phyloP scores from a whole-genome alignment of 805 yeast genomes.

The Grigorovia humatica region DNA sequence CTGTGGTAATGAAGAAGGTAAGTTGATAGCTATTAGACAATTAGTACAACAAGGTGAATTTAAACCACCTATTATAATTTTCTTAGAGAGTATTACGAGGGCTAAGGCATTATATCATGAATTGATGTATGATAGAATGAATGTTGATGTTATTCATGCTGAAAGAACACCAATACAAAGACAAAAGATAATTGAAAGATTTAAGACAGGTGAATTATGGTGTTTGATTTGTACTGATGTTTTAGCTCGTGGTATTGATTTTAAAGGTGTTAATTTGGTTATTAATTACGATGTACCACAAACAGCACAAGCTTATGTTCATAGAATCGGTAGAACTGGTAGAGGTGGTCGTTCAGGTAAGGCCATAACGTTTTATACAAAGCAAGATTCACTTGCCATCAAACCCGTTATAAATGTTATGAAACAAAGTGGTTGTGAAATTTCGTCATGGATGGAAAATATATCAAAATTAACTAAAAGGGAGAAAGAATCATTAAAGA shows the following conservation, averaged over 20 bases:
- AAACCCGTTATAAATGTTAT: constrained; percentile 86
- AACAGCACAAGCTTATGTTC: constrained; percentile 89
- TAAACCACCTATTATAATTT: constrained; percentile 86
- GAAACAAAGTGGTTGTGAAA: constrained; percentile 78
- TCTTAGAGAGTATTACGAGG: constrained; percentile 82
- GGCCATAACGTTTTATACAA: constrained; percentile 89
- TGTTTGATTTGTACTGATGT: constrained; percentile 95
- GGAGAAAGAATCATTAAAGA: constrained; percentile 52
- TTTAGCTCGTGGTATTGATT: constrained; percentile 92
- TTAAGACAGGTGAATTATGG: constrained; percentile 89
- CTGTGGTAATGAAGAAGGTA: constrained; percentile 95
- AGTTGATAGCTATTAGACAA: constrained; percentile 81
- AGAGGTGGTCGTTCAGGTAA: constrained; percentile 82
- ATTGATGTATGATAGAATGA: constrained; percentile 77
- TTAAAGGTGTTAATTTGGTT: constrained; percentile 88
- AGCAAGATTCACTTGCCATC: constrained; percentile 67
- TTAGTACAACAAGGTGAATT: constrained; percentile 75
- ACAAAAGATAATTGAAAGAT: constrained; percentile 70
- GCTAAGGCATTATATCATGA: constrained; percentile 95
- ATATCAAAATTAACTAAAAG: constrained; percentile 53
- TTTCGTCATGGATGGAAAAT: constrained; percentile 74
- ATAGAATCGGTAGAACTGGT: constrained; percentile 97
- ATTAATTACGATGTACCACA: constrained; percentile 95
- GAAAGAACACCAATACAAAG: constrained; percentile 86
- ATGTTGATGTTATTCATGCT: constrained; percentile 93